Percentiles rank a stretch among this genome's conserved stretches.
These are phyloP conservation scores for Juglanconis oblonga DNA, from an alignment of 2,329 filamentous ascomycete species.

Conservation along the genomic window DNA sequence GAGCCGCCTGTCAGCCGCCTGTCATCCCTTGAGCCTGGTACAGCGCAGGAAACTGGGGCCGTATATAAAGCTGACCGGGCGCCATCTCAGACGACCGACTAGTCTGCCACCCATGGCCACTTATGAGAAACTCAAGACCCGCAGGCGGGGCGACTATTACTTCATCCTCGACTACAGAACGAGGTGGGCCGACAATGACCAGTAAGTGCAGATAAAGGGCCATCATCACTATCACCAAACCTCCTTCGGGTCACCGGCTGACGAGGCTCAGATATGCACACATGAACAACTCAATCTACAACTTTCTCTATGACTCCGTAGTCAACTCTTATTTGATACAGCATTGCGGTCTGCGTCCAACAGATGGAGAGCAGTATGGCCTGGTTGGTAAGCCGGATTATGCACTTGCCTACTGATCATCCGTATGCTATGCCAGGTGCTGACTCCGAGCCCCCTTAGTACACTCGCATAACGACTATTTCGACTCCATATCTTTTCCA, in stretches of 20 bases:
- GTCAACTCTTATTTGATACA: conserved; percentile 86
- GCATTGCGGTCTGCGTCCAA: conserved; percentile 70
- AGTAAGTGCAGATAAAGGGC: conserved; percentile 4
- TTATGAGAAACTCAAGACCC: conserved; percentile 50
- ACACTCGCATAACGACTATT: conserved; percentile 81
- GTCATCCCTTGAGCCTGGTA: background rate
- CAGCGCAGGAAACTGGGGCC: background rate
- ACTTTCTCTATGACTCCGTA: conserved; percentile 83
- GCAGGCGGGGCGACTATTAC: conserved; percentile 69
- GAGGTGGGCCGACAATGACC: conserved; percentile 62
- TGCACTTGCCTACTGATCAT: background rate
- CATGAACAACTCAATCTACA: conserved; percentile 88
- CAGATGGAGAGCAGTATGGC: conserved; percentile 68
- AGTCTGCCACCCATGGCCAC: conserved; percentile 27
- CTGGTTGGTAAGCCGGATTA: conserved; percentile 51
- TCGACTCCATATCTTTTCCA: conserved; percentile 78
- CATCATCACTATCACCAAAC: no score
- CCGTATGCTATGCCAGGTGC: background rate
- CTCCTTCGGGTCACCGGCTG: background rate
- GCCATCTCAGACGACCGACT: background rate
- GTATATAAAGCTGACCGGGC: background rate
- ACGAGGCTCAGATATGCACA: conserved; percentile 64
- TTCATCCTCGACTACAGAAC: conserved; percentile 81
- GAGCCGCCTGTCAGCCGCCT: background rate
- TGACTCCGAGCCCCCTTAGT: conserved; percentile 38